Percentiles rank a stretch among this genome's conserved stretches.
These are phyloP conservation scores for Pseudonitzschia multistriata DNA, from an alignment of 108 stramenopile species.

Conservation along the genomic window DNA sequence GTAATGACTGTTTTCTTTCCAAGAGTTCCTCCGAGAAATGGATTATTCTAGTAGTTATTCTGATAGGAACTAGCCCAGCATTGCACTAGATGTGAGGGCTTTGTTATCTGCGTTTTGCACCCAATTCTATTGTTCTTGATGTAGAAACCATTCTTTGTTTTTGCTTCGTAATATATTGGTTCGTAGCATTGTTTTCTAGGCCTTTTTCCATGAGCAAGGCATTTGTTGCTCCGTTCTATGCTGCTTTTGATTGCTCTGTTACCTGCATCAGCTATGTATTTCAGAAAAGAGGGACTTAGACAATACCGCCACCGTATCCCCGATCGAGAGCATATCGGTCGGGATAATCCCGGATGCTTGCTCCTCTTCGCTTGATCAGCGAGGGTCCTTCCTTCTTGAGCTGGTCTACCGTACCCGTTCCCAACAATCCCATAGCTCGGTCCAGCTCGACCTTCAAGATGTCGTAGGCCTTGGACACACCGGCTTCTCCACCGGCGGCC, in stretches of 20 bases:
- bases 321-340: slow-evolving; percentile 85
- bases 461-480: slow-evolving; percentile 86
- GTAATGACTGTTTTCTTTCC: too few relatives aligned
- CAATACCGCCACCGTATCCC: slow-evolving; percentile 90
- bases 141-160: too few relatives aligned
- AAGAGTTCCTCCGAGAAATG: too few relatives aligned
- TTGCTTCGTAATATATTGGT: too few relatives aligned
- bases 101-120: too few relatives aligned
- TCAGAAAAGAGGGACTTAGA: slow-evolving; percentile 53
- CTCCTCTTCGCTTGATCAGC: slow-evolving; percentile 75
- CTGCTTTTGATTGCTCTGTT: background rate
- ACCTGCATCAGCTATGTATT: background rate
- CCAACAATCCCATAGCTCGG: slow-evolving; percentile 89
- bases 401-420: slow-evolving; percentile 82
- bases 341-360: slow-evolving; percentile 81
- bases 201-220: background rate
- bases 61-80: too few relatives aligned
- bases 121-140: too few relatives aligned
- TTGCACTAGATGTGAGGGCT: too few relatives aligned
- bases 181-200: too few relatives aligned
- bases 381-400: slow-evolving; percentile 89
- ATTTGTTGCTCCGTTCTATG: background rate
- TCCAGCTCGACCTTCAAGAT: slow-evolving; percentile 86
- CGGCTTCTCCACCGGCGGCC: slow-evolving; percentile 85
- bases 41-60: too few relatives aligned